These are phyloP conservation scores for Tetracladium setigerum DNA, from an alignment of 495 filamentous ascomycete genomes.

Conservation along the genomic window DNA sequence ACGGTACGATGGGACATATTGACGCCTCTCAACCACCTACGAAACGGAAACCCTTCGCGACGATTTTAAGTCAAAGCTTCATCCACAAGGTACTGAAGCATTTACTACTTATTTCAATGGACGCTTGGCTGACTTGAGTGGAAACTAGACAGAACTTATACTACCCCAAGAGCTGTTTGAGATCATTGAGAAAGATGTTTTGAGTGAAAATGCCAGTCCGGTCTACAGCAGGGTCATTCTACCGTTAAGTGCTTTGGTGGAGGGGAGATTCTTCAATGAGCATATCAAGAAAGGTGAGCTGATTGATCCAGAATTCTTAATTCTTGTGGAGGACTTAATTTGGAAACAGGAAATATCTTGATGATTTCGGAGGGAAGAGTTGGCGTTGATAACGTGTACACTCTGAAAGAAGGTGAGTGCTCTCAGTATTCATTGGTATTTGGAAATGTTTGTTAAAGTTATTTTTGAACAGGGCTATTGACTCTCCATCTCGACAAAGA, in stretches of 20 bases:
- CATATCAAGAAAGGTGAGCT: constrained; percentile 78
- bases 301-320: not conserved
- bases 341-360: constrained; percentile 64
- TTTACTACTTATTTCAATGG: constrained; percentile 24
- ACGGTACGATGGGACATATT: constrained; percentile 55
- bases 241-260: constrained; percentile 61
- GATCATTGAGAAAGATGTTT: constrained; percentile 47
- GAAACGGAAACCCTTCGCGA: constrained; percentile 67
- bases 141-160: constrained; percentile 59
- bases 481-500: constrained; percentile 75
- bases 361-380: constrained; percentile 85
- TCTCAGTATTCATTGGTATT: constrained; percentile 7
- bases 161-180: constrained; percentile 61
- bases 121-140: constrained; percentile 1
- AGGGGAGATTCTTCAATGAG: constrained; percentile 72
- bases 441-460: not conserved
- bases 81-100: constrained; percentile 58
- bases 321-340: constrained; percentile 3
- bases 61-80: constrained; percentile 60
- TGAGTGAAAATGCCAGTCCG: constrained; percentile 19
- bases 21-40: constrained; percentile 62
- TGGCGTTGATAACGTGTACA: constrained; percentile 75
- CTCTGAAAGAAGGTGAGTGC: constrained; percentile 55
- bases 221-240: constrained; percentile 68
- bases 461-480: constrained; percentile 50